Evolutionary conservation across 768 basidiomycete genomes (phyloP), one percentile per base, ranked within the genome.

Genomic region (Russula brevipes): DNA sequence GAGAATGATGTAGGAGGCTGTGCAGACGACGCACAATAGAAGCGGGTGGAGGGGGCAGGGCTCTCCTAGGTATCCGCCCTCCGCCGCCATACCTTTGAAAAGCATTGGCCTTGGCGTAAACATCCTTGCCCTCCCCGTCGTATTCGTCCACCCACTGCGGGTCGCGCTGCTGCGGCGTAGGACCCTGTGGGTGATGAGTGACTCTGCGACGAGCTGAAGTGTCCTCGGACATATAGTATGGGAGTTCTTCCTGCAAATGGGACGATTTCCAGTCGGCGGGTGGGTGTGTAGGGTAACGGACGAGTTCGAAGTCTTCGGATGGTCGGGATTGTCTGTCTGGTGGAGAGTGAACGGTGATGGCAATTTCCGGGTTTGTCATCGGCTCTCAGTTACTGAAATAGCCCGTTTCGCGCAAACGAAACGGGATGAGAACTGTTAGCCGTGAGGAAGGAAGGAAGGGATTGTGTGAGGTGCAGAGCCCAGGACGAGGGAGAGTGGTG

Each of bases 301-400:
- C 76, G 71, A 89, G 81, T 74, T 89, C 87, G 73, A 88, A 89
- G 68, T 89, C 88, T 68, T 82, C 82, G 59, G 84, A 84, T 54
- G 81, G 77, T 70, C 78, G 78, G 49, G 78, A 73, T 49, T 79
- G 74, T 58, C 75, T 74, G 69, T 81, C 80, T 67, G 79, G 77
- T 63, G 80, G 79, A 65, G 82, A 76, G 72, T 84, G 86, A 74
- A 91, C 82, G 72, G 89, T 85, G 66, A 91, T 80, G 70, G 85
- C 80, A 68, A 89, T 79, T 72, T 87, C 84, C 70, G 82, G 69
- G 60, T 85, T 83, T 76, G 77, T 79, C 84, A 86, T 85, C 73
- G 76, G 79, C 79, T 74, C 31, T 63, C 33, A 52, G 61, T 50
- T 51, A 42, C 35, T 64, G 19, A 35, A 54, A 24, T 24, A 24